These are phyloP conservation scores for Candida tetrigidarum DNA, from an alignment of 1,139 yeast genomes.

Conservation along the genomic window DNA sequence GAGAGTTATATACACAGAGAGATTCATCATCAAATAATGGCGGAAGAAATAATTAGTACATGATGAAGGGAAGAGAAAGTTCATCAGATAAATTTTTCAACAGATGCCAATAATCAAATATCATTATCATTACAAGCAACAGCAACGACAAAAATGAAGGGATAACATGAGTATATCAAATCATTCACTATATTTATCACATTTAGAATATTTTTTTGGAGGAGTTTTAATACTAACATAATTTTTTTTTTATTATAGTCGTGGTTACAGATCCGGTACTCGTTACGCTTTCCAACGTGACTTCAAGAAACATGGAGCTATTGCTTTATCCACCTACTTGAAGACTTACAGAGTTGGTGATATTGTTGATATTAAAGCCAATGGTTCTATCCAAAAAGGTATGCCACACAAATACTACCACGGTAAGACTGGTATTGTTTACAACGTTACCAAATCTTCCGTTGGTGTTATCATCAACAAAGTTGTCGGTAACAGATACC, in stretches of 20 bases:
- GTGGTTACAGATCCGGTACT: slow-evolving; percentile 99
- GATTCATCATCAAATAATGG: neutral
- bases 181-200: slow-evolving; percentile 1
- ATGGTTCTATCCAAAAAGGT: slow-evolving; percentile 99
- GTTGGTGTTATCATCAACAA: slow-evolving; percentile 99
- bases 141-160: neutral
- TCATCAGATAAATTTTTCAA: slow-evolving; percentile 2
- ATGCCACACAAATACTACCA: slow-evolving; percentile 99
- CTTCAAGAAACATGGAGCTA: slow-evolving; percentile 97
- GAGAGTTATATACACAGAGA: neutral
- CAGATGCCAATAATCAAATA: no score
- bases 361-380: slow-evolving; percentile 99
- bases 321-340: slow-evolving; percentile 95
- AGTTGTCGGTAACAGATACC: slow-evolving; percentile 98
- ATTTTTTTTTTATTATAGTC: slow-evolving; percentile 49
- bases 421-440: slow-evolving; percentile 99
- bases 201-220: neutral
- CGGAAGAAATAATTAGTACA: neutral
- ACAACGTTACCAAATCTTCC: slow-evolving; percentile 98
- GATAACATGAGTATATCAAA: no score
- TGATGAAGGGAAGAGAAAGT: neutral
- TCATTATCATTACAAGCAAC: neutral
- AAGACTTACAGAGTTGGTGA: slow-evolving; percentile 99
- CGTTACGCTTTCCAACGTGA: slow-evolving; percentile 99
- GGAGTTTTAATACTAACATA: slow-evolving; percentile 9